phyloP scores from a whole-genome alignment of 73 alveolate species.

The Blepharisma japonicum region DNA sequence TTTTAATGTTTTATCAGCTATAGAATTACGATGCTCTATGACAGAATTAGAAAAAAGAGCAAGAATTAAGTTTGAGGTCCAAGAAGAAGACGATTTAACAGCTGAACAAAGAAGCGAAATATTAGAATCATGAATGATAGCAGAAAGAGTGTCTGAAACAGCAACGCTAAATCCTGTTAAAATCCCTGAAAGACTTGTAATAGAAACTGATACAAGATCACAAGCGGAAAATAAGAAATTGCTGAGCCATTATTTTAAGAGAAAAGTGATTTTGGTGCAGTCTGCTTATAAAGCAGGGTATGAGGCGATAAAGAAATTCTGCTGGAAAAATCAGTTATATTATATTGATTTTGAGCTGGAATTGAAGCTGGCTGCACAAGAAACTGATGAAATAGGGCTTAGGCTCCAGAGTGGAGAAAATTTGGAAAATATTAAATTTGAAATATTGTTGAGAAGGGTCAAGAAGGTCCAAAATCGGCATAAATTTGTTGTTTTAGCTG shows the following conservation, averaged over 20 bases:
- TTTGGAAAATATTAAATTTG: no score
- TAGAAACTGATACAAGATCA: no score
- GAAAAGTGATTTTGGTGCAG: neutral
- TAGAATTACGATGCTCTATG: neutral
- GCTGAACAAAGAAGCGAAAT: neutral
- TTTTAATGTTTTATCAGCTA: neutral
- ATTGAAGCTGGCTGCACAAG: neutral
- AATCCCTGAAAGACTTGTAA: no score
- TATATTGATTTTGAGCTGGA: neutral
- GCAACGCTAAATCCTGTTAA: no score
- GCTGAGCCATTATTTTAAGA: neutral
- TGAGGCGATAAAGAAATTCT: neutral
- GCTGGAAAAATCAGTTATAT: conserved; percentile 23
- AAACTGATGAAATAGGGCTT: neutral
- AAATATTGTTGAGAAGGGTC: no score
- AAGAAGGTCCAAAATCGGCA: no score
- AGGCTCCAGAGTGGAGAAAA: neutral
- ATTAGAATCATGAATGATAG: conserved; percentile 11
- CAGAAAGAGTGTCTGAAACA: neutral
- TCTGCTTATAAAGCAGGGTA: neutral
- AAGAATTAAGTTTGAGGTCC: conserved; percentile 1
- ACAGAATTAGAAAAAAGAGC: conserved; percentile 10
- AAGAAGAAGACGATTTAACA: conserved; percentile 27
- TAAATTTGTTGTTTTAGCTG: no score
- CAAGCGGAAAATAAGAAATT: neutral